These are phyloP conservation scores for Solanum dulcamara DNA, from an alignment of 257 asterid genomes.

Conservation along the genomic window DNA sequence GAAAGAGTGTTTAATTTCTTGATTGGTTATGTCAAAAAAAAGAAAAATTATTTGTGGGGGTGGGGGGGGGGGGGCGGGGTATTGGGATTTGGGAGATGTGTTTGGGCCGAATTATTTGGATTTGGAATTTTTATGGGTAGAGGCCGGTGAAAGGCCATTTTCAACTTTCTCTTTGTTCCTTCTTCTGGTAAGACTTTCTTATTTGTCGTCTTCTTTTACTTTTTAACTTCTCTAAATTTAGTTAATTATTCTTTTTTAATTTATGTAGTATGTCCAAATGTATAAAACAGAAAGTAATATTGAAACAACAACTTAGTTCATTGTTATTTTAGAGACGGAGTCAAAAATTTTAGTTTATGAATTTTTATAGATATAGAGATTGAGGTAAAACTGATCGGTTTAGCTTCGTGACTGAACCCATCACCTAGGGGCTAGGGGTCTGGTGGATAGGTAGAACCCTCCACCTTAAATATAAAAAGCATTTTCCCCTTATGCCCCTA, in stretches of 20 bases:
- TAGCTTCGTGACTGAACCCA: not conserved
- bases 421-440: not conserved
- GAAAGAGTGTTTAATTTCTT: not conserved
- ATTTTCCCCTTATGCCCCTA: not conserved
- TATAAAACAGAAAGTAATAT: not conserved
- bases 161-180: slow-evolving; percentile 50
- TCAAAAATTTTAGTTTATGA: too few relatives aligned
- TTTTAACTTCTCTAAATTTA: not conserved
- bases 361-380: too few relatives aligned
- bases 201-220: not conserved
- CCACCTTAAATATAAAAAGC: not conserved
- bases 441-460: not conserved
- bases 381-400: not conserved
- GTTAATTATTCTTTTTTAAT: not conserved
- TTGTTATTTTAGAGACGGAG: not conserved
- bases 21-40: slow-evolving; percentile 9
- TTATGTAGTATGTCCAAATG: not conserved
- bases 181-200: slow-evolving; percentile 2
- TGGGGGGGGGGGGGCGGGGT: not conserved
- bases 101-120: slow-evolving; percentile 11
- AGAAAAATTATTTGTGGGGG: not conserved
- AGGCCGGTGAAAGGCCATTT: slow-evolving; percentile 65
- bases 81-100: slow-evolving; percentile 20
- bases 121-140: slow-evolving; percentile 4
- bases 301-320: not conserved